A percentile compares a stretch with the other conserved stretches of the same genome.
phyloP scores from a whole-genome alignment of 495 filamentous ascomycete species.

The Usnea hakonensis region DNA sequence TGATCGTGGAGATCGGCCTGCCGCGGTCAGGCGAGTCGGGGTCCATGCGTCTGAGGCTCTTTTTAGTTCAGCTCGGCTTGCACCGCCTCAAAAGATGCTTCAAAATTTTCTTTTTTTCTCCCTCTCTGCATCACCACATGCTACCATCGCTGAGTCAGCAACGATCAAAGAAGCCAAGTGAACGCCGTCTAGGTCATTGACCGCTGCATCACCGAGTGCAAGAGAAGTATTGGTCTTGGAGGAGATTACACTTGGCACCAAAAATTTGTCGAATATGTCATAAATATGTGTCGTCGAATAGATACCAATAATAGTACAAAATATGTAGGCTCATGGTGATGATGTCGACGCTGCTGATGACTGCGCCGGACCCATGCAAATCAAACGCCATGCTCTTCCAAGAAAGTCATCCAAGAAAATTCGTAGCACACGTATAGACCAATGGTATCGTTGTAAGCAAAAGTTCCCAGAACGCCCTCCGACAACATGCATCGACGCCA shows the following conservation, averaged over 20 bases:
- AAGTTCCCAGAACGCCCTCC: neutral
- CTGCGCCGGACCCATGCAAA: slow-evolving; percentile 11
- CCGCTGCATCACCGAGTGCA: too few relatives aligned
- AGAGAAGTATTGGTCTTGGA: neutral
- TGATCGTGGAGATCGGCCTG: neutral
- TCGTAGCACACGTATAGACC: slow-evolving; percentile 1
- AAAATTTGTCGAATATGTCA: neutral
- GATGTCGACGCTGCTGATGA: neutral
- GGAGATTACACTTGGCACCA: neutral
- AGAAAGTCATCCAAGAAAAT: neutral
- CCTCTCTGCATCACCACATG: too few relatives aligned
- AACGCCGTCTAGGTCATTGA: too few relatives aligned
- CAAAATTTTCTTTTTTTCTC: too few relatives aligned
- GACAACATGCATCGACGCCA: slow-evolving; percentile 1
- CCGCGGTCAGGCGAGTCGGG: too few relatives aligned
- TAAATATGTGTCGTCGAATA: neutral
- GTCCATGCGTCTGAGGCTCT: too few relatives aligned
- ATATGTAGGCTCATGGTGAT: slow-evolving; percentile 1
- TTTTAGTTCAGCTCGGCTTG: too few relatives aligned
- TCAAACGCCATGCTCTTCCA: neutral
- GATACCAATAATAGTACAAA: neutral
- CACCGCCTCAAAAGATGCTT: too few relatives aligned
- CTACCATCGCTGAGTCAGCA: too few relatives aligned
- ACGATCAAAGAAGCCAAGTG: too few relatives aligned
- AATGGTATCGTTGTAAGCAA: slow-evolving; percentile 16